Conservation (phyloP, 306 rosid species). For the Quercus bicolor region DNA sequence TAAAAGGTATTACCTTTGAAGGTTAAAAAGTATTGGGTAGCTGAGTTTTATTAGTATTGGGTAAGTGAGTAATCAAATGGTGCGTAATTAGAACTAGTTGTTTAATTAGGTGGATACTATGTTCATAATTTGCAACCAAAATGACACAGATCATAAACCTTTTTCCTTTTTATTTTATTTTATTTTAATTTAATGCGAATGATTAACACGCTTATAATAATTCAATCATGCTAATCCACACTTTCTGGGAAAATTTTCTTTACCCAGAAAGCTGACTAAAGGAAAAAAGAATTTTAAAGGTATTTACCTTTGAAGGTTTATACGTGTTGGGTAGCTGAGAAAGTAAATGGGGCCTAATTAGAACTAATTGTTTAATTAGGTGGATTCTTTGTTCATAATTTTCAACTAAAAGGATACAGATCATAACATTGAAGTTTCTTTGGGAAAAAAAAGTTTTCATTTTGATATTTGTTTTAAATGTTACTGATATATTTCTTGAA, state of each 20-base stretch:
- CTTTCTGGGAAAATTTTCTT: background rate
- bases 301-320: background rate
- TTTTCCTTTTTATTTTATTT: background rate
- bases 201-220: background rate
- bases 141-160: background rate
- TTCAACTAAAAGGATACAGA: background rate
- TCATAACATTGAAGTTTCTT: constrained; percentile 11
- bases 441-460: too few species aligned
- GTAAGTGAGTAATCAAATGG: background rate
- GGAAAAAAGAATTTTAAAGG: background rate
- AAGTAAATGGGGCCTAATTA: background rate
- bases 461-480: background rate
- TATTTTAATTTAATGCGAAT: background rate
- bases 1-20: background rate
- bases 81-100: background rate
- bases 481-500: background rate
- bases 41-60: background rate
- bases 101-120: background rate
- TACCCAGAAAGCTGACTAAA: background rate
- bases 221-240: background rate
- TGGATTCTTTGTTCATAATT: background rate
- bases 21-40: background rate
- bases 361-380: constrained; percentile 5
- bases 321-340: background rate
- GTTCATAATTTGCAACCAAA: background rate